phyloP scores from a whole-genome alignment of 768 basidiomycete genomes.

The Gelatoporia subvermispora region DNA sequence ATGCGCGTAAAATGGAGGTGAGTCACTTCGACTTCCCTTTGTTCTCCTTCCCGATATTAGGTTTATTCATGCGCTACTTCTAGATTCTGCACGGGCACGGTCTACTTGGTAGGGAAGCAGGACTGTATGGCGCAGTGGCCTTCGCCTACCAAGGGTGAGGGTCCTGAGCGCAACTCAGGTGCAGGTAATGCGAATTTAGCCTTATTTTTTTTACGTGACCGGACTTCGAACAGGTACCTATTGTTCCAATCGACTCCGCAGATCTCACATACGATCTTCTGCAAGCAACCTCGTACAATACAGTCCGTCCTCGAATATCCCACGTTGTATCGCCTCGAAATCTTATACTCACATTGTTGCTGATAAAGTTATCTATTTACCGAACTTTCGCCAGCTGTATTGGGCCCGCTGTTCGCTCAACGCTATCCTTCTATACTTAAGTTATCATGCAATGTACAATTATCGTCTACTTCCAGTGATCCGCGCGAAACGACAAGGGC shows the following conservation, averaged over 20 bases:
- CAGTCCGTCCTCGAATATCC: too few species aligned
- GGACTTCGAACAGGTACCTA: not conserved
- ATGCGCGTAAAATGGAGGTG: slow-evolving; percentile 95
- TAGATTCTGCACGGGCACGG: slow-evolving; percentile 86
- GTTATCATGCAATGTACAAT: too few species aligned
- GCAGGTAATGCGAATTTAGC: too few species aligned
- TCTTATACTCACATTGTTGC: too few species aligned
- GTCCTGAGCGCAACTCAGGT: too few species aligned
- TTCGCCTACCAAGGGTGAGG: slow-evolving; percentile 90
- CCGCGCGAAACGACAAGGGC: too few species aligned
- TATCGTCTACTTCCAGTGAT: too few species aligned
- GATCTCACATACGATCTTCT: not conserved
- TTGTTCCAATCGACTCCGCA: not conserved
- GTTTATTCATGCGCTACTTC: slow-evolving; percentile 4
- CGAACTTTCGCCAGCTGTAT: too few species aligned
- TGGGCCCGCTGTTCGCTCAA: too few species aligned
- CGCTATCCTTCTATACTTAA: too few species aligned
- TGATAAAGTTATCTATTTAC: too few species aligned
- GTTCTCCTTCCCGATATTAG: not conserved
- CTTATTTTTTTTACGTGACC: not conserved
- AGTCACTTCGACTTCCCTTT: slow-evolving; percentile 23
- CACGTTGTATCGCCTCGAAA: not conserved
- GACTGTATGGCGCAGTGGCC: slow-evolving; percentile 89
- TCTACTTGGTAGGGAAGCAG: slow-evolving; percentile 88
- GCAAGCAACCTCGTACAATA: not conserved